Evolutionary conservation across 371 early-diverging fungal genomes (phyloP).

Genomic region (Mortierella sp.): DNA sequence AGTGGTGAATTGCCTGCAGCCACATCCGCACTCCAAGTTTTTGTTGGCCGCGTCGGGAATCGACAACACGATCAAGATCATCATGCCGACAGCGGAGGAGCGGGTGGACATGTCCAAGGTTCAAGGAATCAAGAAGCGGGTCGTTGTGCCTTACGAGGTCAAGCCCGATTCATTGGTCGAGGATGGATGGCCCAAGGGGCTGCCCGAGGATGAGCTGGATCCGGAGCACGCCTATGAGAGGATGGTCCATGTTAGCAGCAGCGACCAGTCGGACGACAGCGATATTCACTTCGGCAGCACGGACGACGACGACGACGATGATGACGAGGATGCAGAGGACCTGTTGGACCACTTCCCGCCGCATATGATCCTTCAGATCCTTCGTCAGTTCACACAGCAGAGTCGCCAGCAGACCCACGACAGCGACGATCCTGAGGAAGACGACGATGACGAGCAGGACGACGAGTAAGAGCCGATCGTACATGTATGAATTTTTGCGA

Average conservation of each 20-base stretch:
- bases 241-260: not conserved
- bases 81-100: slow-evolving; percentile 66
- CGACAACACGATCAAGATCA: slow-evolving; percentile 80
- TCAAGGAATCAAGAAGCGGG: slow-evolving; percentile 29
- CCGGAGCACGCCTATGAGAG: slow-evolving; percentile 22
- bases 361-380: slow-evolving; percentile 14
- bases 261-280: not conserved
- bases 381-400: slow-evolving; percentile 10
- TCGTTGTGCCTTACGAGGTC: slow-evolving; percentile 9
- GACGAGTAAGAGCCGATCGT: slow-evolving; percentile 7
- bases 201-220: slow-evolving; percentile 26
- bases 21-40: slow-evolving; percentile 37
- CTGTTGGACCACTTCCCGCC: not conserved
- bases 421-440: not conserved
- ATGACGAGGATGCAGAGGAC: slow-evolving; percentile 13
- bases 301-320: slow-evolving; percentile 24
- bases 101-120: slow-evolving; percentile 44
- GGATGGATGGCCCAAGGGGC: not conserved
- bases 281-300: not conserved
- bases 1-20: slow-evolving; percentile 38
- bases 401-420: not conserved
- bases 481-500: not conserved
- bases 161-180: not conserved
- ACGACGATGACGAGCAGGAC: not conserved
- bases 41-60: slow-evolving; percentile 70